Evolutionary conservation across 345 rosid genomes (phyloP).

Genomic region (Trapa bicornis): DNA sequence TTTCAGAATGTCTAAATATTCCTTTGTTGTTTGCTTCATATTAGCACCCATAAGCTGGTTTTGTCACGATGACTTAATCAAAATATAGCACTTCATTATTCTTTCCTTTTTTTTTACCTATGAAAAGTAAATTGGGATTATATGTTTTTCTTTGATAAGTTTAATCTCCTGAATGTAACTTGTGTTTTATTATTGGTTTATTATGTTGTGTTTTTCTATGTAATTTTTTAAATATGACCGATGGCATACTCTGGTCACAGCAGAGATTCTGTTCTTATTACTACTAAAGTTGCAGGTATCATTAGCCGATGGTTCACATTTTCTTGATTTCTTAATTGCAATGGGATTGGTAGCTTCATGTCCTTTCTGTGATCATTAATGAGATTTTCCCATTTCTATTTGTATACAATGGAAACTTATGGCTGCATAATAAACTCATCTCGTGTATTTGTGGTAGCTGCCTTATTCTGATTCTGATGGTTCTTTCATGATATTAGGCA

Average conservation of each 20-base stretch:
- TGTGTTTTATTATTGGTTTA: too few relatives aligned
- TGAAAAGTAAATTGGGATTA: too few relatives aligned
- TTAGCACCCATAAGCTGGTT: background rate
- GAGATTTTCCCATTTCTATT: background rate
- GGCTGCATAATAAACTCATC: too few relatives aligned
- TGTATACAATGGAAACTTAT: background rate
- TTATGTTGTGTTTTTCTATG: too few relatives aligned
- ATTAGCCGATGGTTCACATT: background rate
- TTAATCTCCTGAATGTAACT: too few relatives aligned
- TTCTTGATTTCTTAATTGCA: background rate
- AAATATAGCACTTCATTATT: too few relatives aligned
- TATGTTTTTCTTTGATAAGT: too few relatives aligned
- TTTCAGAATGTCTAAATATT: background rate
- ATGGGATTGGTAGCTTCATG: background rate
- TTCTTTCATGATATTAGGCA: conserved; percentile 48
- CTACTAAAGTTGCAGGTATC: background rate
- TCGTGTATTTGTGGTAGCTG: too few relatives aligned
- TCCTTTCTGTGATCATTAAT: background rate
- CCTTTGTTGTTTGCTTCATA: background rate
- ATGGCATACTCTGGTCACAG: background rate
- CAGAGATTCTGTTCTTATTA: background rate
- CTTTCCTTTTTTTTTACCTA: too few relatives aligned
- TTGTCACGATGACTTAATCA: background rate
- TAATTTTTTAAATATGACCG: too few relatives aligned
- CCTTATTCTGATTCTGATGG: conserved; percentile 9